Base-by-base conservation (phyloP, 352 stramenopile genomes). In the Globisporangium alternatum region DNA sequence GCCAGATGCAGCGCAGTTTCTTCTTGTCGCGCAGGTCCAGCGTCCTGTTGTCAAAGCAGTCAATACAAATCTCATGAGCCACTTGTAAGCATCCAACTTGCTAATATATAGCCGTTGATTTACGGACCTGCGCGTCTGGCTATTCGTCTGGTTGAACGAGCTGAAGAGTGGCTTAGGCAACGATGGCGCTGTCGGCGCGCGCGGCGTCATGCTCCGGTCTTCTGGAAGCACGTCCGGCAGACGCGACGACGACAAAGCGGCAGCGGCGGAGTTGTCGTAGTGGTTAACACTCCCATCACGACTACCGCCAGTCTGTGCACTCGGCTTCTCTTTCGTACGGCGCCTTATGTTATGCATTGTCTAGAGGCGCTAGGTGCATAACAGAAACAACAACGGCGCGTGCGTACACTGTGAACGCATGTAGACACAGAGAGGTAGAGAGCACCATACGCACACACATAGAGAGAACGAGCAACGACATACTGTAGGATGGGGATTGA, bases 1-100 rank as follows among this genome's bases (percentile, higher is more conserved):
- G 74, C 81, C 81, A 90, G 58, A 90, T 86, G 45, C 71, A 81
- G 0, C 76, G 76, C 52, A 90, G 67, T 45, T 88, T 90, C 67
- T 86, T 81, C 70, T 85, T 88, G 64, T 89, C 76, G 8, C 79
- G 76, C 55, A 89, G 52, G 66, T 88, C 76, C 8, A 88, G 59
- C 22, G 71, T 71, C 15, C 78, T 81, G 21, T 47, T 2, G 12
- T 25, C 2, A n/a, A n/a, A 30, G 21, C 21, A 25, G 4, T 15
- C 37, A 9, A 43, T 17, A 22, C n/a, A 33, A 35, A 15, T 35
- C 28, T 15, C 13, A 19, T 30, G 10, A 19, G 4, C 45, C n/a
- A 28, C 19, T 31, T 28, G 3, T 28, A 17, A 31, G 6, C 31
- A 25, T 33, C 45, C 9, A 19, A 52, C 31, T 52, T 8, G 6